Evolutionary conservation across 2,329 filamentous ascomycete genomes (phyloP), one percentile per base, ranked within the genome.

Genomic region (Penicillium corylophilum): DNA sequence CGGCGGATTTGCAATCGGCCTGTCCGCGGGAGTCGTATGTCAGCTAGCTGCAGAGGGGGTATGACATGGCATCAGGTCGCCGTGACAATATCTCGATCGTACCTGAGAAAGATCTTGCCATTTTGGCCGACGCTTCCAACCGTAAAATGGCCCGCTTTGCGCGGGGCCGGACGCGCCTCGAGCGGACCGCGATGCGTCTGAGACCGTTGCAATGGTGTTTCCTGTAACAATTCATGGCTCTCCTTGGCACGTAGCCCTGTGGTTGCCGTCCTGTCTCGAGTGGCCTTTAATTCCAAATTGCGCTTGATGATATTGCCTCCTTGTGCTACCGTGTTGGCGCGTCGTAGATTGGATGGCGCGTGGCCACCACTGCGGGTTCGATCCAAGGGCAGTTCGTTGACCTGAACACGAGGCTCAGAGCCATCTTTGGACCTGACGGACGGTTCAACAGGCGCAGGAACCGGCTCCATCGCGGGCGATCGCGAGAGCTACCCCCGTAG

Each of bases 121-220:
- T 91, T 90, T 67, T 90, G 89, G 22, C 88, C 88, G 53, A 93
- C 88, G 70, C 91, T 92, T 45, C 86, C 84, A 48, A 93, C 89
- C 2, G 87, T 85, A 68, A 93, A 92, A 64, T 89, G 85, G 48
- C 86, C 82, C 44, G 84, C 86, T 67, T 86, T 83, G 53, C 85
- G 80, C 29, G 82, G 80, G 48, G 78, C 83, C 42, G 84, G 82
- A 51, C 78, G 74, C 52, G 81, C 81, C 64, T 89, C 86, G 46
- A 63, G 57, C 10, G 81, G 78, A n/a, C 77, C 73, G 62, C 63
- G 60, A 20, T 74, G 76, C 64, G 77, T 82, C 51, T 80, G 79
- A 10, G 76, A 68, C 20, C 67, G 68, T 55, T 71, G 72, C 33
- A 66, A 61, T 5, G 72, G 70, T 31, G 67, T 62, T 53, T 73